phyloP scores from a whole-genome alignment of 495 filamentous ascomycete genomes.

The Aspergillus baeticus region DNA sequence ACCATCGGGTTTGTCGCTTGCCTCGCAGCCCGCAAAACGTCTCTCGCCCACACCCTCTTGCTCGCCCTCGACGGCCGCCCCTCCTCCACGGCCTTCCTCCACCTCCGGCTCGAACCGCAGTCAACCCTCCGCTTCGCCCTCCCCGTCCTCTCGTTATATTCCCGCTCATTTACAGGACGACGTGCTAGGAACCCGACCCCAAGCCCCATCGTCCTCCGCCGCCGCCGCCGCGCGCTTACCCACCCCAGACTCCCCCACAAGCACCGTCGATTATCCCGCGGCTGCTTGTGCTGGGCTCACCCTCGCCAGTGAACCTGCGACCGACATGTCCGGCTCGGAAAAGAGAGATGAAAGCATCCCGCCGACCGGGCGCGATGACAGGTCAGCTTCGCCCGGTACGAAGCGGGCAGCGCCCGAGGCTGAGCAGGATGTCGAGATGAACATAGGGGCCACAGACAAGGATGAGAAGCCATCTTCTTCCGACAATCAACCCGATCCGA shows the following conservation, averaged over 20 bases:
- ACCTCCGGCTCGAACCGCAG: conserved; percentile 32
- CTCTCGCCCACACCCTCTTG: conserved; percentile 29
- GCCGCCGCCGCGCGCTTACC: conserved; percentile 41
- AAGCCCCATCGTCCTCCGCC: not conserved
- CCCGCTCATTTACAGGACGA: conserved; percentile 64
- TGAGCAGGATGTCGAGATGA: conserved; percentile 35
- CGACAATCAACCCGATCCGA: conserved; percentile 17
- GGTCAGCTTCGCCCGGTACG: conserved; percentile 50
- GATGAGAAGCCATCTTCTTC: conserved; percentile 22
- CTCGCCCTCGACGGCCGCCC: conserved; percentile 22
- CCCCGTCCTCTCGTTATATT: conserved; percentile 50
- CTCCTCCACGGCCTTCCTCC: conserved; percentile 26
- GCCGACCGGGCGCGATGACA: conserved; percentile 25
- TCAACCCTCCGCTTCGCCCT: conserved; percentile 31
- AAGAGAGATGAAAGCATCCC: conserved; percentile 25
- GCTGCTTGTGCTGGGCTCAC: conserved; percentile 72
- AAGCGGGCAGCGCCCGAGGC: conserved; percentile 56
- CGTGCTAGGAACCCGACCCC: conserved; percentile 44
- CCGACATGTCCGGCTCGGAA: conserved; percentile 49
- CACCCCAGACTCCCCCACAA: conserved; percentile 52
- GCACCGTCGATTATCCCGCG: conserved; percentile 64
- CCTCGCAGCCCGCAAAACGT: conserved; percentile 45
- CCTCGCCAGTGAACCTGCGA: conserved; percentile 59
- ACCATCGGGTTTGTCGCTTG: conserved; percentile 32
- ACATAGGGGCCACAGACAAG: conserved; percentile 14